Evolutionary conservation across 2,329 filamentous ascomycete genomes (phyloP).

Genomic region (Sclerotiophoma versabilis): DNA sequence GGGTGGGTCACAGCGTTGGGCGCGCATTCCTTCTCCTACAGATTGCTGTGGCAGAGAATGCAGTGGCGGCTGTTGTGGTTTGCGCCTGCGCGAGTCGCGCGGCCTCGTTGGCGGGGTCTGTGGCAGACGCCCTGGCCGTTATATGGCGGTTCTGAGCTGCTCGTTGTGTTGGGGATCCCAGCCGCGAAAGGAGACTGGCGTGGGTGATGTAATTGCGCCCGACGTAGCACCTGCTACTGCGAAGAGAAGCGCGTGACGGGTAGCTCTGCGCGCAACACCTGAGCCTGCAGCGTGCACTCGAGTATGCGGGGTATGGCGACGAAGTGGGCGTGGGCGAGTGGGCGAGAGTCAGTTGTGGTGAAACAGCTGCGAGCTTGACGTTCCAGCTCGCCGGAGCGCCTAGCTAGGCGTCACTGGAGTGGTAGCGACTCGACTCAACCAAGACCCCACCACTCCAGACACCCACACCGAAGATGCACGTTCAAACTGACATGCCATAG

Average conservation of each 20-base stretch:
- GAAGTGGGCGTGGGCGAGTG: slow-evolving; percentile 12
- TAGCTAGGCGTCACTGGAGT: slow-evolving; percentile 7
- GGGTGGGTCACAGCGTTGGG: slow-evolving; percentile 24
- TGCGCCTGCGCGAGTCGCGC: slow-evolving; percentile 29
- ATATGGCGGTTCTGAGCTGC: slow-evolving; percentile 30
- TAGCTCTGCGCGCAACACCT: slow-evolving; percentile 17
- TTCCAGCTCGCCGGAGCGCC: not conserved
- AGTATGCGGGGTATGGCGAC: slow-evolving; percentile 23
- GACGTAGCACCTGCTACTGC: slow-evolving; percentile 18
- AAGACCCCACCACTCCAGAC: slow-evolving; percentile 2
- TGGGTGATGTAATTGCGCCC: slow-evolving; percentile 9
- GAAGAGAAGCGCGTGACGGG: not conserved
- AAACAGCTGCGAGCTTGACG: slow-evolving; percentile 11
- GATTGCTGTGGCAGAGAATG: slow-evolving; percentile 4
- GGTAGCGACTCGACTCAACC: slow-evolving; percentile 8
- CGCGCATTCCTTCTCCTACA: slow-evolving; percentile 31
- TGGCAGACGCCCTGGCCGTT: slow-evolving; percentile 29
- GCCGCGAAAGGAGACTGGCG: slow-evolving; percentile 26
- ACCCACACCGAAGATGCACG: not conserved
- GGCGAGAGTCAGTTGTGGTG: slow-evolving; percentile 19
- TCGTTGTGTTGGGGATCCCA: slow-evolving; percentile 35
- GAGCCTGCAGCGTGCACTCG: slow-evolving; percentile 22
- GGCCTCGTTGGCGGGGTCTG: slow-evolving; percentile 31
- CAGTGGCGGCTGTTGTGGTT: slow-evolving; percentile 26
- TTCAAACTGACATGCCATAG: not conserved